Evolutionary conservation across 495 filamentous ascomycete species (phyloP).

Genomic region (Pyrenopolyporus hunteri): DNA sequence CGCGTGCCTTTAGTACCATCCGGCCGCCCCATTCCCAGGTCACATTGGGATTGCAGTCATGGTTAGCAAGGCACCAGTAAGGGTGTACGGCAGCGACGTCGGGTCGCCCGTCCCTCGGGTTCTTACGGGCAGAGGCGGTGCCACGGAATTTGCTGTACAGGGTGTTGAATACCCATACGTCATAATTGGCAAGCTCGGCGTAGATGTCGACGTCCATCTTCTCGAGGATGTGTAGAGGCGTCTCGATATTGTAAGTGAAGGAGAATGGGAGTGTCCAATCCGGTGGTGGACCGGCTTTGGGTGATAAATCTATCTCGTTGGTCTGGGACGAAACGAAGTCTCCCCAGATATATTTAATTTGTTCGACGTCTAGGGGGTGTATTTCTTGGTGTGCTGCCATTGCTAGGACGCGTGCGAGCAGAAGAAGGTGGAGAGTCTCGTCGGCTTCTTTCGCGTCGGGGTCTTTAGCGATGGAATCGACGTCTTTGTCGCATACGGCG

Average conservation of each 20-base stretch:
- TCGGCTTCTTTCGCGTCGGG: slow-evolving; percentile 72
- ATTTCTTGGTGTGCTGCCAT: slow-evolving; percentile 81
- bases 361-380: slow-evolving; percentile 81
- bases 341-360: slow-evolving; percentile 96
- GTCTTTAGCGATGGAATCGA: slow-evolving; percentile 82
- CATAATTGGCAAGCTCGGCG: slow-evolving; percentile 64
- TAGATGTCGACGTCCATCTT: slow-evolving; percentile 93
- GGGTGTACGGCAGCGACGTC: slow-evolving; percentile 74
- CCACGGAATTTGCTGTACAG: slow-evolving; percentile 92
- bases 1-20: slow-evolving; percentile 68
- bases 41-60: slow-evolving; percentile 93
- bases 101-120: slow-evolving; percentile 71
- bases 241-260: slow-evolving; percentile 82
- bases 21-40: slow-evolving; percentile 90
- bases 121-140: slow-evolving; percentile 83
- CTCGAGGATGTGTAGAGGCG: slow-evolving; percentile 82
- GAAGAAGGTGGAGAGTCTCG: slow-evolving; percentile 78
- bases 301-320: slow-evolving; percentile 57
- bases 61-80: slow-evolving; percentile 75
- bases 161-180: slow-evolving; percentile 94
- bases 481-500: slow-evolving; percentile 81
- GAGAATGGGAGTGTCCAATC: slow-evolving; percentile 82
- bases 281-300: slow-evolving; percentile 59
- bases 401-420: slow-evolving; percentile 79
- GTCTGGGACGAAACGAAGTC: slow-evolving; percentile 59